Conservation (phyloP, 768 basidiomycete species). For the Mycena rosella region DNA sequence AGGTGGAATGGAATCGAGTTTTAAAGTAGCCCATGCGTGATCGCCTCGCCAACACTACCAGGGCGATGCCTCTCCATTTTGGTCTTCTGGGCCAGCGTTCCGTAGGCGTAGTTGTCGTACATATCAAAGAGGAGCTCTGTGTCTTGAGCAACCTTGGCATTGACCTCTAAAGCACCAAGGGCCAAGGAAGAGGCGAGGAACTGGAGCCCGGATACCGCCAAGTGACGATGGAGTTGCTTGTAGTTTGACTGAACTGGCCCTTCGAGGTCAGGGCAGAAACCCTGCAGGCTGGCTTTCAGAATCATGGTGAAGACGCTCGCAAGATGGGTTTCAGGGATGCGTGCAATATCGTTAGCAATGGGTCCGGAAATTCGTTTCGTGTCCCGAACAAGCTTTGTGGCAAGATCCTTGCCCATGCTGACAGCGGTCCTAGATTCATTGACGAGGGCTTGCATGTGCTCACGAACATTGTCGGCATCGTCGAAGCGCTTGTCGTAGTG, state of each 20-base stretch:
- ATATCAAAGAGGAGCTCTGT: conserved; percentile 13
- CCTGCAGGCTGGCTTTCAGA: conserved; percentile 1
- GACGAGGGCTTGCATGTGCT: conserved; percentile 5
- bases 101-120: conserved; percentile 29
- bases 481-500: conserved; percentile 26
- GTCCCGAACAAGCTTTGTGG: conserved; percentile 2
- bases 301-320: conserved; percentile 20
- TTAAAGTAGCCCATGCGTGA: not conserved
- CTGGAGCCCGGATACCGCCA: conserved; percentile 6
- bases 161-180: not conserved
- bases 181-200: conserved; percentile 4
- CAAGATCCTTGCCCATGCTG: not conserved
- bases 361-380: conserved; percentile 12
- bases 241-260: conserved; percentile 22
- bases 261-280: conserved; percentile 20
- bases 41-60: conserved; percentile 11
- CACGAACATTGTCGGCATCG: not conserved
- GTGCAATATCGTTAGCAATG: conserved; percentile 20
- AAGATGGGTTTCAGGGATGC: conserved; percentile 19
- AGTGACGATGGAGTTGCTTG: conserved; percentile 23
- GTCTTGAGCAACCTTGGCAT: not conserved
- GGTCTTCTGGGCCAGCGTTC: conserved; percentile 19
- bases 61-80: conserved; percentile 16
- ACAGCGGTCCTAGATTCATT: conserved; percentile 7
- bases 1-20: too few species aligned